phyloP scores from a whole-genome alignment of 805 yeast species.

The Brettanomyces bruxellensis region DNA sequence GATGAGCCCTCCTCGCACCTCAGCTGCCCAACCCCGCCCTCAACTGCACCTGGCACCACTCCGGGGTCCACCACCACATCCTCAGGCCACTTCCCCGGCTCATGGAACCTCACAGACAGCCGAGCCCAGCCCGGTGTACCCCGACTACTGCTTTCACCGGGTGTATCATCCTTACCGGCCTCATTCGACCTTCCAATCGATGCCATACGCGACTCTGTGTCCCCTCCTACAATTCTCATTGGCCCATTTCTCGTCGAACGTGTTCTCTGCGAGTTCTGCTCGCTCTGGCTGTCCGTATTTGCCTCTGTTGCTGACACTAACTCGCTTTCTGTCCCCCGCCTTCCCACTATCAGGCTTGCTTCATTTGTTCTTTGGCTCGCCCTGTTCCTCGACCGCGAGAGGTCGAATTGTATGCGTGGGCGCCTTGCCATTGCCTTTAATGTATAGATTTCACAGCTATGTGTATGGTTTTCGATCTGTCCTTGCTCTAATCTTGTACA shows the following conservation, averaged over 20 bases:
- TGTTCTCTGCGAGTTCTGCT: background rate
- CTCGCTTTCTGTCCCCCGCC: background rate
- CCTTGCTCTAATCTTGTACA: background rate
- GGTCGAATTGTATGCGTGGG: slow-evolving; percentile 16
- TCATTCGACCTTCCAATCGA: background rate
- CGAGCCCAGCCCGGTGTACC: slow-evolving; percentile 25
- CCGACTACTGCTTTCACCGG: too few species aligned
- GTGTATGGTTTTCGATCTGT: too few species aligned
- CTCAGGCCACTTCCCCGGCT: slow-evolving; percentile 44
- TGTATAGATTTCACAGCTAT: background rate
- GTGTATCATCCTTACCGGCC: background rate
- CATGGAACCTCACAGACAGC: slow-evolving; percentile 55
- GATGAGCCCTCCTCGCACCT: slow-evolving; percentile 32
- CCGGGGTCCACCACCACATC: slow-evolving; percentile 56
- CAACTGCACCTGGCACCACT: slow-evolving; percentile 51
- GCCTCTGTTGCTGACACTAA: background rate
- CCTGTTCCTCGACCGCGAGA: slow-evolving; percentile 19
- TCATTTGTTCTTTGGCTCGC: slow-evolving; percentile 25
- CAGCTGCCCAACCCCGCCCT: slow-evolving; percentile 73
- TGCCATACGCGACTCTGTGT: background rate
- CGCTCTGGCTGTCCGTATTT: background rate
- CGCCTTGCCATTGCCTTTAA: slow-evolving; percentile 1
- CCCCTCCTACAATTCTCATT: background rate
- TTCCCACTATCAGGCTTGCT: slow-evolving; percentile 25
- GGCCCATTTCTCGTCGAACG: background rate